Percentiles rank a stretch among this genome's conserved stretches.
Evolutionary conservation across 2,329 filamentous ascomycete genomes (phyloP).

Genomic region (Colletotrichum sp.): DNA sequence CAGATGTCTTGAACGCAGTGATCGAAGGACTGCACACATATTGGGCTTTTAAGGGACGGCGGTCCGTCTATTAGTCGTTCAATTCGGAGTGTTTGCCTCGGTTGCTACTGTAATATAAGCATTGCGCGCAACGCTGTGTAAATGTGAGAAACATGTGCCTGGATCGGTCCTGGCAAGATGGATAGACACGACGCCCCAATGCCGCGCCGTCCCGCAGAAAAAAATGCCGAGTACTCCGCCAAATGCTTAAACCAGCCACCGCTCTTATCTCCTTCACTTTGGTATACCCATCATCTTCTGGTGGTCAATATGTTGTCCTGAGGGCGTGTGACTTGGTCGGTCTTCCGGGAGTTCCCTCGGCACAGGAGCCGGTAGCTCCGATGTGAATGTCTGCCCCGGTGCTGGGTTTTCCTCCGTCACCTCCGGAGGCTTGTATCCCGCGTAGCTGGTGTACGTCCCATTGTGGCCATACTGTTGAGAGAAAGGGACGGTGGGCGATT

Average conservation of each 20-base stretch:
- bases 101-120: not conserved
- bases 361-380: not conserved
- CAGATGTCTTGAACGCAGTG: not conserved
- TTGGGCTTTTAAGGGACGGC: no score
- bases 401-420: not conserved
- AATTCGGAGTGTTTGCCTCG: not conserved
- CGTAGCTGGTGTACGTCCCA: not conserved
- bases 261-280: not conserved
- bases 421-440: not conserved
- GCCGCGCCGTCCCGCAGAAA: not conserved
- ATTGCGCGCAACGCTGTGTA: not conserved
- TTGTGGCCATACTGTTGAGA: not conserved
- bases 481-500: not conserved
- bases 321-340: not conserved
- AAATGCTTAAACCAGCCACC: not conserved
- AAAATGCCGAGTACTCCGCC: not conserved
- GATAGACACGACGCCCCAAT: not conserved
- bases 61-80: not conserved
- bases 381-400: not conserved
- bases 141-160: not conserved
- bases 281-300: conserved; percentile 4
- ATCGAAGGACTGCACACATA: not conserved
- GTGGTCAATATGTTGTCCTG: not conserved
- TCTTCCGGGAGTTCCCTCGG: not conserved
- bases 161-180: not conserved